Conservation (phyloP, 331 rosid genomes). For the Rosa hybrid region DNA sequence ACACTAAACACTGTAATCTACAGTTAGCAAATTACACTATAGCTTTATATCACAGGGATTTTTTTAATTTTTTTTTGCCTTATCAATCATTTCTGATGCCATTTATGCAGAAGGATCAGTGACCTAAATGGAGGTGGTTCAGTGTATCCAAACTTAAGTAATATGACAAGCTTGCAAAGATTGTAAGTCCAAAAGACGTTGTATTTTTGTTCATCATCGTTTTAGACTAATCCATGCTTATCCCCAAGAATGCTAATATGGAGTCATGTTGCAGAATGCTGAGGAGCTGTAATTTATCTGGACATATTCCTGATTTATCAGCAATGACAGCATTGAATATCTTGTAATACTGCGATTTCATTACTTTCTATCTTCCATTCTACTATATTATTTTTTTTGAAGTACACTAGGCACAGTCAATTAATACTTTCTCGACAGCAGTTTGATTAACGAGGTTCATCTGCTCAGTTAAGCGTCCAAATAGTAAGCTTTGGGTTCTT, state of each 20-base stretch:
- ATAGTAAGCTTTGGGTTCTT: neutral
- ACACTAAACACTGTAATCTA: neutral
- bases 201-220: neutral
- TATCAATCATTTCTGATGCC: neutral
- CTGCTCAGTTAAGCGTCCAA: neutral
- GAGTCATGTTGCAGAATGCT: conserved; percentile 18
- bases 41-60: neutral
- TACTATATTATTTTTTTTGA: neutral
- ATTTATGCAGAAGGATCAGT: conserved; percentile 14
- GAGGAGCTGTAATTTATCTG: conserved; percentile 15
- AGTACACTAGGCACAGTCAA: neutral
- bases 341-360: conserved; percentile 11
- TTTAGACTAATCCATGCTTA: conserved; percentile 1
- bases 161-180: neutral
- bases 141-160: conserved; percentile 11
- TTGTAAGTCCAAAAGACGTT: conserved; percentile 1
- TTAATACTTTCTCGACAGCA: neutral
- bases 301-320: conserved; percentile 1
- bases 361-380: neutral
- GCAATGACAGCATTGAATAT: neutral
- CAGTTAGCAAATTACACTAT: neutral
- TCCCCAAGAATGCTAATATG: neutral
- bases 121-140: conserved; percentile 6
- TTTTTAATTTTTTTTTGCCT: too few relatives aligned
- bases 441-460: neutral